Evolutionary conservation across 257 asterid species (phyloP), one percentile per base, ranked within the genome.

Genomic region (Cynanchum wilfordii): DNA sequence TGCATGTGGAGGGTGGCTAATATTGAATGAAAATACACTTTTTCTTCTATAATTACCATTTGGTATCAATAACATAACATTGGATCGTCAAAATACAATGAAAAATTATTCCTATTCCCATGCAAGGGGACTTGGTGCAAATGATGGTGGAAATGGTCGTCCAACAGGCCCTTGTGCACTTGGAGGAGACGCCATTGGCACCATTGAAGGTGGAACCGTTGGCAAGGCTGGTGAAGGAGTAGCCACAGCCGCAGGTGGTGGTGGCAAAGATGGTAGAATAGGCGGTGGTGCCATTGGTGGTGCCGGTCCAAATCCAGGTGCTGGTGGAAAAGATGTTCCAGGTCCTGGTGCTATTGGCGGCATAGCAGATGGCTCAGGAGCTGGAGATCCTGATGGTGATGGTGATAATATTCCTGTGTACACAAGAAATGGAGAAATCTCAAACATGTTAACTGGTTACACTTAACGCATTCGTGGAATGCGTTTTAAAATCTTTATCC

Each of bases 321-420:
- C 51, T 19, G 30, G 24, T 3, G 62, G 4, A 42, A 42, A 42
- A 42, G 47, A 42, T 42, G 55, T 16, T 33, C 10, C 8, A 44
- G 71, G 55, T 66, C 25, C 69, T 5, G 49, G 71, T 13, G 71
- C 65, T 15, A 62, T 16, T 3, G 72, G 60, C 9, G 60, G 71
- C 55, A 24, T 16, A 10, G 30, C 36, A 22, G 55, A 9, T 66
- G 70, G 54, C 54, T 22, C 36, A 0, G 71, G 71, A 40, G 71
- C 56, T 15, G 44, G n/a, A 29, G 36, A 65, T 19, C 16, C 69
- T 49, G 25, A 7, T n/a, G 73, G 62, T 29, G 73, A 25, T 15
- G 15, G 29, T 2, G 29, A 17, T 24, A 68, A 50, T 27, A 50
- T 69, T 24, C 58, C 72, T 68, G 38, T 30, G 33, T 30, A 38